These are phyloP conservation scores for Rubia peregrina DNA, from an alignment of 305 asterid genomes.

Conservation along the genomic window DNA sequence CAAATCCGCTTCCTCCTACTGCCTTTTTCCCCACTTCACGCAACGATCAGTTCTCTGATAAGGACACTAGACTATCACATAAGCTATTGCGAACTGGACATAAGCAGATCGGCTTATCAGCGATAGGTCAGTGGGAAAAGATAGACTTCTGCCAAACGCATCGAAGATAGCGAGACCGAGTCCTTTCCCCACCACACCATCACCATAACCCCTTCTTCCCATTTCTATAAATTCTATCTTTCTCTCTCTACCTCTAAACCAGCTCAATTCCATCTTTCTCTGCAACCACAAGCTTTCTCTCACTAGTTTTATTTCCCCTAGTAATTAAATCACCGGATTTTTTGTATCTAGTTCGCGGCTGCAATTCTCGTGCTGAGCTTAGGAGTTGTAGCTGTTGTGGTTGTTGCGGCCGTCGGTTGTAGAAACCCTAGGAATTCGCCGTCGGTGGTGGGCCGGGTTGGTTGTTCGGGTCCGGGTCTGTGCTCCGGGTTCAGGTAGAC, in stretches of 20 bases:
- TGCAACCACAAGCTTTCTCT: conserved; percentile 5
- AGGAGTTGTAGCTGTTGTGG: conserved; percentile 3
- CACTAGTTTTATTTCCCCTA: background rate
- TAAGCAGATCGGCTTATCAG: rapidly evolving
- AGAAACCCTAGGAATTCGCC: conserved; percentile 60
- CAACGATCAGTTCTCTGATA: conserved; percentile 21
- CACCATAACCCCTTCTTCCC: conserved; percentile 23
- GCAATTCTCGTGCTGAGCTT: background rate
- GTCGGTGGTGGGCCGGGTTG: conserved; percentile 34
- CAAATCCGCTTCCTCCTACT: conserved; percentile 68
- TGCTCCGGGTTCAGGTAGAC: conserved; percentile 21
- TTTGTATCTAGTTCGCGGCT: background rate
- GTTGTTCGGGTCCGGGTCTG: conserved; percentile 7
- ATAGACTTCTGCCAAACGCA: conserved; percentile 86
- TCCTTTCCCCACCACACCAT: conserved; percentile 54
- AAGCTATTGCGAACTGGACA: rapidly evolving
- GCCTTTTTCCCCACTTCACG: conserved; percentile 44
- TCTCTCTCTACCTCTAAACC: conserved; percentile 29
- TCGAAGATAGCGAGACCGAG: conserved; percentile 97
- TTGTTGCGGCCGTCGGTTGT: conserved; percentile 3
- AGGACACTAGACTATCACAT: rapidly evolving
- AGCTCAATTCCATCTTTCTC: background rate
- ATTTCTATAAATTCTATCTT: conserved; percentile 20
- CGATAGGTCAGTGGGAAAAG: conserved; percentile 61
- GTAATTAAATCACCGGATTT: background rate